A percentile compares a stretch with the other conserved stretches of the same genome.
Conservation (phyloP, 2,329 filamentous ascomycete species). For the Arthrobotrys entomopaga region DNA sequence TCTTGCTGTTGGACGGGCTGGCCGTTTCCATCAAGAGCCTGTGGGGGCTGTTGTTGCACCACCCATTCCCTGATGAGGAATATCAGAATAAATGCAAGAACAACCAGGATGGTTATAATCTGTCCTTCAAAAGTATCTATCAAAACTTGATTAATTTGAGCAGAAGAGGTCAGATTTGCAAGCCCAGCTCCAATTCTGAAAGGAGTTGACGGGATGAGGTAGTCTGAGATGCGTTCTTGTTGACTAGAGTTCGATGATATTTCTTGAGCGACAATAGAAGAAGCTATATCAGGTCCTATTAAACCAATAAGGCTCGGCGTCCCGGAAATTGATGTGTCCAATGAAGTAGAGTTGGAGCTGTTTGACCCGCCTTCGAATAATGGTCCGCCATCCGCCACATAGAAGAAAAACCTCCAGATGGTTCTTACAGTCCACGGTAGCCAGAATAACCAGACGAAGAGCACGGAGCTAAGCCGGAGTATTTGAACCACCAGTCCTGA, state of each 20-base stretch:
- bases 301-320: constrained; percentile 31
- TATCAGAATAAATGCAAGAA: constrained; percentile 93
- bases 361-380: constrained; percentile 31
- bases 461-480: constrained; percentile 80
- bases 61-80: constrained; percentile 98
- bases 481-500: constrained; percentile 78
- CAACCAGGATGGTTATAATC: constrained; percentile 89
- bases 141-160: constrained; percentile 78
- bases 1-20: constrained; percentile 51
- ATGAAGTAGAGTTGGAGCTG: constrained; percentile 26
- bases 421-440: constrained; percentile 90
- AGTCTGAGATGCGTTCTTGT: constrained; percentile 33
- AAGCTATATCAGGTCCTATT: constrained; percentile 40
- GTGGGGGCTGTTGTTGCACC: constrained; percentile 93
- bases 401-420: constrained; percentile 93
- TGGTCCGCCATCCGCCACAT: constrained; percentile 82
- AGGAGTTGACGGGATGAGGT: constrained; percentile 36
- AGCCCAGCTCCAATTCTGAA: constrained; percentile 45
- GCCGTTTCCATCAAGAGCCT: constrained; percentile 62
- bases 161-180: constrained; percentile 72
- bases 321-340: constrained; percentile 34
- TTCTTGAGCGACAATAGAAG: constrained; percentile 26
- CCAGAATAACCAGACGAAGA: constrained; percentile 86
- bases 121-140: constrained; percentile 90
- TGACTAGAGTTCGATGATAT: constrained; percentile 15